Base-by-base conservation (phyloP, 805 yeast species). In the Soucietia sequanensis region DNA sequence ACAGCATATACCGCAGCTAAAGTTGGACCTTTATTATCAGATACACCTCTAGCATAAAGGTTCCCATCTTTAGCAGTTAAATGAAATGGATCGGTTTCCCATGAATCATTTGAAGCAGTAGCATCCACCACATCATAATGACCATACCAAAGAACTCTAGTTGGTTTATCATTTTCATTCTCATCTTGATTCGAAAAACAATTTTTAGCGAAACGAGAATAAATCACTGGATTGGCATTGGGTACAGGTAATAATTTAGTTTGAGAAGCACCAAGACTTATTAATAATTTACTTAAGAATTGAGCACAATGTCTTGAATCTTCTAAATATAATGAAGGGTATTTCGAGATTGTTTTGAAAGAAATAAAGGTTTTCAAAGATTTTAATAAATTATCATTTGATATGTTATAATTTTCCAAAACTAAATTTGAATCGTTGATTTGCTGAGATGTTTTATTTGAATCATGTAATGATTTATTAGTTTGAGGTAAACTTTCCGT, bases 71-170 rank as follows among this genome's bases (percentile, higher is more conserved):
- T 72, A 3, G 95, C 84, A 0, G 84, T 75, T 54, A 93, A 57
- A 15, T 63, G 60, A 54, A 84, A 93, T 0, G 98, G 98, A 42
- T 83, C 81, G 0, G 93, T 76, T 6, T 67, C 56, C 97, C 98
- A 91, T 20, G 68, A 68, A 5, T 68, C 70, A n/a, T 44, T 51
- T 15, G 67, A 62, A 33, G 71, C 72, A 22, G 76, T 75, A 0
- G 95, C 95, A 39, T 84, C 85, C 26, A 91, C 88, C 18, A 91
- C 96, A 60, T 91, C 99, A 54, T 93, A 91, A 66, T 91, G 99
- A 1, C 96, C 98, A 58, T 91, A 91, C 84, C 95, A 91, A 31
- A 91, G 57, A 4, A 88, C 70, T 37, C 85, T 66, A 9, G 38
- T 31, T 13, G 31, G 37, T 2, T 27, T 32, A 15, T 8, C 12